Conservation (phyloP, 345 rosid species). For the Citrus glauca region DNA sequence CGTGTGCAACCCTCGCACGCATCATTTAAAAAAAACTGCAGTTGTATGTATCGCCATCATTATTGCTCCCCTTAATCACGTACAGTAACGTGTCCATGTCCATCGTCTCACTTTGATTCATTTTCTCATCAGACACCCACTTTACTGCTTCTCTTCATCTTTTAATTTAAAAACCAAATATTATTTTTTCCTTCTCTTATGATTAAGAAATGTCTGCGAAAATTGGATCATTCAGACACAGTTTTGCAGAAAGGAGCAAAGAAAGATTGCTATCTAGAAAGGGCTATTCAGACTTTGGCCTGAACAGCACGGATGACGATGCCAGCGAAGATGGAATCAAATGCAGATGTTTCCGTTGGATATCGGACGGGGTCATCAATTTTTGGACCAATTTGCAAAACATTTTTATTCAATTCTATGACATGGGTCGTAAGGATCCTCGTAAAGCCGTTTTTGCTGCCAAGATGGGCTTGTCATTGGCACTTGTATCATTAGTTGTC, state of each 20-base stretch:
- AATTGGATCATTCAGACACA: conserved; percentile 37
- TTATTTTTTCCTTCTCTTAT: too few species aligned
- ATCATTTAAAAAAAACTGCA: too few species aligned
- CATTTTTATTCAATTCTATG: conserved; percentile 24
- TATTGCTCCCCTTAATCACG: too few species aligned
- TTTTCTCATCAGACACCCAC: too few species aligned
- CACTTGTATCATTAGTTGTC: conserved; percentile 47
- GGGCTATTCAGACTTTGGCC: conserved; percentile 45
- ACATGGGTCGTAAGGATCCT: conserved; percentile 68
- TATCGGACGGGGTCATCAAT: conserved; percentile 32
- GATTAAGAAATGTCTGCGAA: conserved; percentile 27
- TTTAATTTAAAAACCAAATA: too few species aligned
- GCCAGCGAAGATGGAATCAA: conserved; percentile 21
- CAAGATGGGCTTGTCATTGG: conserved; percentile 71
- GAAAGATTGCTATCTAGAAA: conserved; percentile 53
- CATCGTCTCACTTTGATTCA: too few species aligned
- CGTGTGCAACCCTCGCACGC: too few species aligned
- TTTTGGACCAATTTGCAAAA: conserved; percentile 36
- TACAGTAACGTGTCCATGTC: too few species aligned
- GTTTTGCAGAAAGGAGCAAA: conserved; percentile 43
- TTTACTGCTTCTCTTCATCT: too few species aligned
- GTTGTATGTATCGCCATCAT: too few species aligned
- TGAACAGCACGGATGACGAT: conserved; percentile 24
- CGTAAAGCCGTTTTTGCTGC: conserved; percentile 52
- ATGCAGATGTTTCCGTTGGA: conserved; percentile 40